Evolutionary conservation across 208 protist genomes (phyloP).

Genomic region (Wallacemonas sp.): DNA sequence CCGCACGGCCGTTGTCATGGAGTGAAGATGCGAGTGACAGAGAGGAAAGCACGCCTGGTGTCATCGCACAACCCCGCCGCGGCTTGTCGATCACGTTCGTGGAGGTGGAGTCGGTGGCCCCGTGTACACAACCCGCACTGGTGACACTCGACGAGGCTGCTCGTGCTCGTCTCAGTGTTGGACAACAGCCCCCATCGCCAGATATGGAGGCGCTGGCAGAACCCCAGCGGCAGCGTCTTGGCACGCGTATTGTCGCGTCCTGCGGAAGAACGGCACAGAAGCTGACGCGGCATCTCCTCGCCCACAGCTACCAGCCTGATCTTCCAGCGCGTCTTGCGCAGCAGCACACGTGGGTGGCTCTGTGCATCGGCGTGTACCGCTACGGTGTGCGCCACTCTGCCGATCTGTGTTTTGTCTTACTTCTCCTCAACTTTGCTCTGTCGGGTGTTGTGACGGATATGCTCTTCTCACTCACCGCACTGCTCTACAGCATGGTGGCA

Average conservation of each 20-base stretch:
- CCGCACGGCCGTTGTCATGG: background rate
- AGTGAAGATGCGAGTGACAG: background rate
- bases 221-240: background rate
- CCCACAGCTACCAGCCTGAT: background rate
- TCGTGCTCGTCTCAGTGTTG: too few species aligned
- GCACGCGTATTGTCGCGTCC: background rate
- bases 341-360: background rate
- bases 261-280: background rate
- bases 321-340: background rate
- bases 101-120: background rate
- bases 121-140: background rate
- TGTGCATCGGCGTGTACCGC: slow-evolving; percentile 3
- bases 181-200: too few species aligned
- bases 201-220: background rate
- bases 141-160: too few species aligned
- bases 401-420: slow-evolving; percentile 31
- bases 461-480: slow-evolving; percentile 27
- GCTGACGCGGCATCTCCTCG: background rate
- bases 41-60: background rate
- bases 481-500: slow-evolving; percentile 34
- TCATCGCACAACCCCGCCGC: background rate
- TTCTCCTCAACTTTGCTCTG: slow-evolving; percentile 43
- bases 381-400: slow-evolving; percentile 28
- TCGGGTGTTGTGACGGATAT: slow-evolving; percentile 41
- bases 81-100: background rate